Conservation (phyloP, 2,329 filamentous ascomycete genomes). For the Verticillium zaregamsianum region DNA sequence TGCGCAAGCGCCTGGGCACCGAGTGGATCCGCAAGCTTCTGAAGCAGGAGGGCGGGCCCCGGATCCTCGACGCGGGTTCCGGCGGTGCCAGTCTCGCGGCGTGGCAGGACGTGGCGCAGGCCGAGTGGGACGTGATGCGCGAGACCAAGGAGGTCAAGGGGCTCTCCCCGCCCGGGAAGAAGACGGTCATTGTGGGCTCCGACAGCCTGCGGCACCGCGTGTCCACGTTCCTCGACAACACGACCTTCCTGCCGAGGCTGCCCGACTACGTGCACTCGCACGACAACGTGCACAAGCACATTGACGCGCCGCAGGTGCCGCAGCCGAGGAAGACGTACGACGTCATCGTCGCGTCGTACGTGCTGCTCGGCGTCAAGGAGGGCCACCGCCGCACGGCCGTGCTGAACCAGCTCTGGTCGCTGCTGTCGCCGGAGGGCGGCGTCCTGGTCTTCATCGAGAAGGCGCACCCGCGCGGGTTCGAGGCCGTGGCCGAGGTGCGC, state of each 20-base stretch:
- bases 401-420: conserved; percentile 83
- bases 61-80: conserved; percentile 70
- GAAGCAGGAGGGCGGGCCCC: conserved; percentile 47
- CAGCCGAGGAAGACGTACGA: conserved; percentile 76
- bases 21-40: conserved; percentile 66
- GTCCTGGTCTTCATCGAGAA: conserved; percentile 87
- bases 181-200: conserved; percentile 76
- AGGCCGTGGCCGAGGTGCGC: conserved; percentile 81
- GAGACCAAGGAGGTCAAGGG: conserved; percentile 40
- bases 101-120: conserved; percentile 72
- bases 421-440: conserved; percentile 79
- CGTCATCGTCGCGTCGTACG: conserved; percentile 83
- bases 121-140: conserved; percentile 73
- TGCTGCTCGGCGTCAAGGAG: conserved; percentile 71
- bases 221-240: conserved; percentile 76
- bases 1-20: conserved; percentile 67
- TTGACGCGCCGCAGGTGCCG: conserved; percentile 53
- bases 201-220: conserved; percentile 70
- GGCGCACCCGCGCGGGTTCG: conserved; percentile 85
- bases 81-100: conserved; percentile 71
- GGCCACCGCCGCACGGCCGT: conserved; percentile 73
- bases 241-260: conserved; percentile 86
- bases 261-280: conserved; percentile 75
- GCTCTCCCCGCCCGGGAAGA: conserved; percentile 59
- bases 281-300: conserved; percentile 51